Evolutionary conservation across 2,329 filamentous ascomycete species (phyloP), one percentile per base, ranked within the genome.

Genomic region (Colletotrichum agaves): DNA sequence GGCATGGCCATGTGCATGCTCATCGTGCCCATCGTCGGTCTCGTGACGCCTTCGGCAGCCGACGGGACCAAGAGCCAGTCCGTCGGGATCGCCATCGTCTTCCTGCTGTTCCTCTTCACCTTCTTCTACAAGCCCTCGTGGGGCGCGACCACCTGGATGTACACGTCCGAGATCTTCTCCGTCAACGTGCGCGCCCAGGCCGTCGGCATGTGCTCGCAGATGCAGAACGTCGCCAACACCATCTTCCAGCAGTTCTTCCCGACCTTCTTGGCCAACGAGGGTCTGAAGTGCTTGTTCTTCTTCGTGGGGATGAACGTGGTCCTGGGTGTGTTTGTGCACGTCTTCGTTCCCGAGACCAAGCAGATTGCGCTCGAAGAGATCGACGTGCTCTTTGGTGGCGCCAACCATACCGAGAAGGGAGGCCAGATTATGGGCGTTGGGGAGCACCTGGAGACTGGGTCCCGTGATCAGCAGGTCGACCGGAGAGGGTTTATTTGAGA

Each of bases 1-100:
- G 90, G 90, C 41, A 93, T 93, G 86, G 88, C 85, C 4, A 67
- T 87, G 10, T 92, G 89, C 80, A 93, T 93, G 89, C 80, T 93
- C 64, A 85, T 90, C 66, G 89, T 90, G 0, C 74, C 79, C n/a
- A 72, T 79, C 21, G 69, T 82, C 19, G 79, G 79, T 13, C 73
- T 80, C n/a, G 73, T 74, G 58, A 91, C 90, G 0, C 87, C 89
- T 2, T 80, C n/a, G 3, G 80, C 82, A 17, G 79, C 82, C 12
- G 78, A 79, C 50, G 86, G 85, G 5, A 80, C 82, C 11, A 91
- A 91, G 75, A 79, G 83, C 0, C 77, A 87, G 59, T 78, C 85
- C 12, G 88, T 91, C 4, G 90, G 88, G 33, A 90, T 91, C 69
- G 81, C 86, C n/a, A 91, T 91, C 65, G 88, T 91, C 2, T 89